Conservation (phyloP, 495 filamentous ascomycete genomes). For the Lasiosphaeria miniovina region DNA sequence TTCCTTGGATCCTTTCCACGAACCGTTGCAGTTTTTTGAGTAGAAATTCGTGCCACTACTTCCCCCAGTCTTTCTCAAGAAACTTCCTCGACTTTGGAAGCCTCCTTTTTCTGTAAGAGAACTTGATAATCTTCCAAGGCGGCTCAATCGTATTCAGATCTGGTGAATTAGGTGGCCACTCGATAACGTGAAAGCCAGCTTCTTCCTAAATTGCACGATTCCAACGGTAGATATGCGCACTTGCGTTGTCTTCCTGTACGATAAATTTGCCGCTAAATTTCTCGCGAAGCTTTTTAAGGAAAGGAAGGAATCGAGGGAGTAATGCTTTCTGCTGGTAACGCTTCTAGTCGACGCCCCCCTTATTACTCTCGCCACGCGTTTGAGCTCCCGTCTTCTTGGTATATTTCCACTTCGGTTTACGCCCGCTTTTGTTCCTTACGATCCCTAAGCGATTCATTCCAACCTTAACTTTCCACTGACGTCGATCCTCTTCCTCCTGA, state of each 20-base stretch:
- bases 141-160: conserved; percentile 14
- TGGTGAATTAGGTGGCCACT: conserved; percentile 8
- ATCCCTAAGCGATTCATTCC: background rate
- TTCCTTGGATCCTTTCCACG: background rate
- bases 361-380: background rate
- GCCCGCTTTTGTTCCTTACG: background rate
- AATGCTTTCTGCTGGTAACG: conserved; percentile 9
- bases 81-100: background rate
- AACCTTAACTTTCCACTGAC: conserved; percentile 2
- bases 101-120: conserved; percentile 3
- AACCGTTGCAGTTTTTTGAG: background rate
- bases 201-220: conserved; percentile 6
- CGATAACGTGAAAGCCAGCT: conserved; percentile 1
- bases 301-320: background rate
- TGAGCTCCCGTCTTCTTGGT: conserved; percentile 9
- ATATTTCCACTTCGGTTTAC: conserved; percentile 3
- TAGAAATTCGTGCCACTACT: background rate
- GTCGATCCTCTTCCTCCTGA: conserved; percentile 3
- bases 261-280: conserved; percentile 1
- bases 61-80: background rate
- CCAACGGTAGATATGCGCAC: conserved; percentile 4
- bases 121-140: conserved; percentile 2
- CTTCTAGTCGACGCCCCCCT: conserved; percentile 11
- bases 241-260: conserved; percentile 10
- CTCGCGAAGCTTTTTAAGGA: conserved; percentile 3